Base-by-base conservation (phyloP, 1,284 basidiomycete species). In the Ganoderma boninense region DNA sequence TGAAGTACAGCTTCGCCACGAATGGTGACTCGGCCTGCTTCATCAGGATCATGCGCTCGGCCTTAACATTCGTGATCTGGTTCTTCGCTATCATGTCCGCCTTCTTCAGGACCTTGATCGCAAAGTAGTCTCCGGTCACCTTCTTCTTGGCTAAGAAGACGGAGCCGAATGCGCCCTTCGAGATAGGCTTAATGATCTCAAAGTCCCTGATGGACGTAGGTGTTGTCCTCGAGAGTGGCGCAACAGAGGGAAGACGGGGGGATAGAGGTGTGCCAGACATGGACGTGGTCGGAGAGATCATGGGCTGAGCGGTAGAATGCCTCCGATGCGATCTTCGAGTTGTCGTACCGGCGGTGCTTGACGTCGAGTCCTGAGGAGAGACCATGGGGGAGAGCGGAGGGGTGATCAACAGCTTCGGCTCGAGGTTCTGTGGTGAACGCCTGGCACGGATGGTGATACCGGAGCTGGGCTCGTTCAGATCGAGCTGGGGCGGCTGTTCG, bases 71-170 rank as follows among this genome's bases (percentile, higher is more conserved):
- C 68, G 98, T 99, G 82, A 99, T 98, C 83, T 99, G 98, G 85
- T 99, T 99, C 89, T 99, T 99, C 62, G 98, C 96, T 79, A 99
- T 99, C 98, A 99, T 99, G 84, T 99, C 98, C 38, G 97, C 96
- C 86, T 99, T 99, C 84, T 98, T 99, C 76, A 99, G 84, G 43
- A 99, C 97, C 84, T 99, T 99, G 90, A 99, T 98, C 38, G 98
- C 98, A 83, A 94, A 99, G 83, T 99, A 98, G 82, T 99, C 98
- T 66, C 98, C 98, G 0, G 98, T 99, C 5, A 91, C 94, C 76
- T 96, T 97, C 87, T 99, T 99, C 85, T 97, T 98, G 43, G 98
- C 96, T 49, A 99, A 87, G 82, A 98, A 99, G 62, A 99, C 98
- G 18, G 97, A 97, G 16, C 98, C 98, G 79, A 98, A 99, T 1